phyloP scores from a whole-genome alignment of 129 eudicot genomes.

The Saposhnikovia divaricata region DNA sequence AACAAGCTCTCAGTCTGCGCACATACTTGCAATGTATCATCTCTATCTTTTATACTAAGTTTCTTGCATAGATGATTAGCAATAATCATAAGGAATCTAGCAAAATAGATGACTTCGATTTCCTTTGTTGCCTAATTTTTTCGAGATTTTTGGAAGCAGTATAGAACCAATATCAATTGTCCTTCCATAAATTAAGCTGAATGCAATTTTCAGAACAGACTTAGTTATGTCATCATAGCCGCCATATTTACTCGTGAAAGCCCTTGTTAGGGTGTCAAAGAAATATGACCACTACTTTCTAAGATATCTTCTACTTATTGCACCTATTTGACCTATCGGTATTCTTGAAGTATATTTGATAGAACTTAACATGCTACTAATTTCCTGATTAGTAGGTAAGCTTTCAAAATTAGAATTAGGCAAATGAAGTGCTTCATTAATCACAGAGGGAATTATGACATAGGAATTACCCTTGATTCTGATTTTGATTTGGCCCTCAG shows the following conservation, averaged over 20 bases:
- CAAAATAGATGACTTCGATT: neutral
- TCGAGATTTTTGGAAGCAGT: neutral
- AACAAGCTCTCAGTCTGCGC: neutral
- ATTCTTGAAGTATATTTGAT: neutral
- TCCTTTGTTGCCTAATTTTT: neutral
- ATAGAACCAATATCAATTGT: neutral
- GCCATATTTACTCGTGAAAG: neutral
- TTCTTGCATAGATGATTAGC: neutral
- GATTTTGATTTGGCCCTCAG: neutral
- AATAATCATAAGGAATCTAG: slow-evolving; percentile 1
- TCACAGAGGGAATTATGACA: neutral
- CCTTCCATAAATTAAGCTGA: neutral
- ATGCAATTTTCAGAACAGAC: neutral
- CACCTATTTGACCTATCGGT: neutral
- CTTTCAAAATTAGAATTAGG: neutral
- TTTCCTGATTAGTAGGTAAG: neutral
- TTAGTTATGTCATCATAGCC: neutral
- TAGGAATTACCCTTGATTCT: neutral
- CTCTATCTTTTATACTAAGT: neutral
- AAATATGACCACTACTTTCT: neutral
- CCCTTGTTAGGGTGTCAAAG: neutral
- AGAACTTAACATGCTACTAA: neutral
- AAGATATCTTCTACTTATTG: neutral
- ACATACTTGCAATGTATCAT: neutral
- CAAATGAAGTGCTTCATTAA: neutral